Percentiles rank a stretch among this genome's conserved stretches.
These are phyloP conservation scores for Boletellus emodensis DNA, from an alignment of 768 basidiomycete species.

Conservation along the genomic window DNA sequence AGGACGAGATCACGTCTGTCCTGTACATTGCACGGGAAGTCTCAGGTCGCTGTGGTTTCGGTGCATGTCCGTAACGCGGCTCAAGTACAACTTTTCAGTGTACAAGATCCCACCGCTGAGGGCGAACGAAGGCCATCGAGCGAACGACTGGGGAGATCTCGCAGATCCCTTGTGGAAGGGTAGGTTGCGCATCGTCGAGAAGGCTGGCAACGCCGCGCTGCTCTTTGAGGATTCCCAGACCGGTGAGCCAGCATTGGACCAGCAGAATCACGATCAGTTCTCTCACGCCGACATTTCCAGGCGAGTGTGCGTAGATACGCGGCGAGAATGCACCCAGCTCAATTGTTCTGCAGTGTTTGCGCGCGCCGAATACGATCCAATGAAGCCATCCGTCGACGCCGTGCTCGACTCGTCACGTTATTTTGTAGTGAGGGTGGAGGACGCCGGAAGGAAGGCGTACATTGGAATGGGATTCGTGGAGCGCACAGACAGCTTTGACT, in stretches of 20 bases:
- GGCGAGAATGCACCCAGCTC: constrained; percentile 10
- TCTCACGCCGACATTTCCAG: constrained; percentile 30
- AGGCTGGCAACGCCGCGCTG: constrained; percentile 59
- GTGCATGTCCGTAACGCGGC: constrained; percentile 11
- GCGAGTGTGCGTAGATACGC: constrained; percentile 55
- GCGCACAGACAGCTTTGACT: constrained; percentile 86
- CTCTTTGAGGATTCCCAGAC: constrained; percentile 78
- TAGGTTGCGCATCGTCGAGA: constrained; percentile 79
- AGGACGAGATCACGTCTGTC: constrained; percentile 86
- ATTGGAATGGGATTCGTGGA: constrained; percentile 93
- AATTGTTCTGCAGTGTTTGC: constrained; percentile 68
- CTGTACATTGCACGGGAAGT: constrained; percentile 88
- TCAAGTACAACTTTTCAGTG: constrained; percentile 45
- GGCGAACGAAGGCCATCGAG: constrained; percentile 84
- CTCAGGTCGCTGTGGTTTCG: constrained; percentile 55
- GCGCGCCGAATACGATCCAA: constrained; percentile 73
- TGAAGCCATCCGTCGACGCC: constrained; percentile 85
- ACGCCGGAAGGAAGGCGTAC: constrained; percentile 81
- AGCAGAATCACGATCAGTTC: constrained; percentile 3
- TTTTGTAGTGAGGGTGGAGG: constrained; percentile 90
- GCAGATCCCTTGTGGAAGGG: constrained; percentile 87
- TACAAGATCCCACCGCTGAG: constrained; percentile 89
- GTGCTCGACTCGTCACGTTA: constrained; percentile 94
- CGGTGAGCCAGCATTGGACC: constrained; percentile 45
- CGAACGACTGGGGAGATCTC: constrained; percentile 90